phyloP scores from a whole-genome alignment of 179 eudicot genomes.

The Silene vulgaris region DNA sequence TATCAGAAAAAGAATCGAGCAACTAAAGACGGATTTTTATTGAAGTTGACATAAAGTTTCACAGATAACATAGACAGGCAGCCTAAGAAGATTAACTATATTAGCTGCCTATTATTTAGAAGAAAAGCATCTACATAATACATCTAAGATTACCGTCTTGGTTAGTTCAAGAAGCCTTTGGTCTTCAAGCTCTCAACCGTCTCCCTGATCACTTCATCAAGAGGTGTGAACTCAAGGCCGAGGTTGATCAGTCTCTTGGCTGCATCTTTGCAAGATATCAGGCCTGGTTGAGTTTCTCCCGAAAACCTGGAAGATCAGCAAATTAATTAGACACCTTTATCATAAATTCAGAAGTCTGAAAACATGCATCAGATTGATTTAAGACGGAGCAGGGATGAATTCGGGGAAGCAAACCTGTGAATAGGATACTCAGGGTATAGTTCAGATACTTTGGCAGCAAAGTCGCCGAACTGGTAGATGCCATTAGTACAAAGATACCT shows the following conservation, averaged over 20 bases:
- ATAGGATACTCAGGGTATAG: constrained; percentile 71
- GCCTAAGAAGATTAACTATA: constrained; percentile 11
- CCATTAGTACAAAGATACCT: constrained; percentile 88
- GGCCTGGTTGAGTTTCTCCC: constrained; percentile 74
- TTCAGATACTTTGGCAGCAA: constrained; percentile 57
- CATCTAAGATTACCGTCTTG: constrained; percentile 12
- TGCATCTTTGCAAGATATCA: constrained; percentile 61
- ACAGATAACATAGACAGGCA: neutral
- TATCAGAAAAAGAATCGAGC: too few species aligned
- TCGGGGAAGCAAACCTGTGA: constrained; percentile 49
- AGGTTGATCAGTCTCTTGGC: constrained; percentile 69
- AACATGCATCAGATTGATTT: neutral
- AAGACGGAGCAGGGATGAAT: neutral
- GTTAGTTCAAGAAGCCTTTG: constrained; percentile 30
- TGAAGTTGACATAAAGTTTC: neutral
- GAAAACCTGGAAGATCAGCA: constrained; percentile 43
- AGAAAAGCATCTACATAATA: neutral
- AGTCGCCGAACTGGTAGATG: constrained; percentile 75
- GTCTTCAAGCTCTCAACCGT: constrained; percentile 60
- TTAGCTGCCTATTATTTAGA: neutral
- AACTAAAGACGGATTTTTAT: neutral
- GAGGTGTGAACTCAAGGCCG: constrained; percentile 69
- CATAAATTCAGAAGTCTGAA: neutral
- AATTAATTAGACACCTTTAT: neutral
- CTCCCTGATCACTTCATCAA: constrained; percentile 62